Evolutionary conservation across 345 rosid species (phyloP), one percentile per base, ranked within the genome.

Genomic region (Excoecaria cochinchinensis): DNA sequence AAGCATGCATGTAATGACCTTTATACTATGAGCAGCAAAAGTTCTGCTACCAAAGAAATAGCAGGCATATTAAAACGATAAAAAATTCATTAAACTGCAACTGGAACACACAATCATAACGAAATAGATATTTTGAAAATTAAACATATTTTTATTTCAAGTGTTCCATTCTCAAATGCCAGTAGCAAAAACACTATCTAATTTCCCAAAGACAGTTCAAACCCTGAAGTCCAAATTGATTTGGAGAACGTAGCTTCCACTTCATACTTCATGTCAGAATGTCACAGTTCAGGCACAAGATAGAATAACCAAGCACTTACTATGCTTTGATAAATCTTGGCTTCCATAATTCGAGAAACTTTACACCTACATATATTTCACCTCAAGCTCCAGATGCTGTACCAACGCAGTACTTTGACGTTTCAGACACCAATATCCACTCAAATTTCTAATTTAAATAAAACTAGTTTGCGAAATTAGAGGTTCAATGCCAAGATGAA

Each of bases 271-370:
- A 17, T 25, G 69, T 25, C 57, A 73, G 38, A 19, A 36, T 62
- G 58, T 38, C 59, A 50, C n/a, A 21, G 48, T 62, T 73, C 24
- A n/a, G 50, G 50, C 25, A 12, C 42, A 72, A 11, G 67, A n/a
- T 38, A 60, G 42, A 59, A 60, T 31, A 39, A 60, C 4, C 42
- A 11, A 59, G 42, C 25, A 17, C 17, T 17, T 24, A 46, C 3
- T 12, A 1, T 15, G 39, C 25, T 1, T 47, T 25, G 0, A 70
- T 53, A 70, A 55, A 55, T 39, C 63, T 38, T 12, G 60, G 38
- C 73, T 21, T n/a, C 31, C 16, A 64, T 13, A 62, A 52, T 40
- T 64, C 42, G 52, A 52, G 59, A 19, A 64, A 74, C 70, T 67
- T 22, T 10, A n/a, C 46, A 39, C 56, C 10, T 48, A 50, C 50